Conservation (phyloP, 2,329 filamentous ascomycete species). For the Akanthomyces muscarius region DNA sequence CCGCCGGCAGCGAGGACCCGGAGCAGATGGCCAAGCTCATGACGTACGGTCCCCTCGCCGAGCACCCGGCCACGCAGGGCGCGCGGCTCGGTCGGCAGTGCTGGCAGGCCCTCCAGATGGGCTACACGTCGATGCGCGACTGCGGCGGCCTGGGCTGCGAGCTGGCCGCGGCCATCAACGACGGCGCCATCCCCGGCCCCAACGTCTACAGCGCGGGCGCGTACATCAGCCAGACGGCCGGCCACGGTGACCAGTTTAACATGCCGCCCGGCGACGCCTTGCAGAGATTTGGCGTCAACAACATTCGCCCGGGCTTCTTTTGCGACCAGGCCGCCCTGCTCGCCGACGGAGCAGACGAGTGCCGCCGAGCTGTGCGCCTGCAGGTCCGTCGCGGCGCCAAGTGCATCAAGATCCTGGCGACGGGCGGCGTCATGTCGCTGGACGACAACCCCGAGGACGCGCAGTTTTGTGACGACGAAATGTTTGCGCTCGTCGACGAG, state of each 20-base stretch:
- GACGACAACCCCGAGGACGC: slow-evolving; percentile 37
- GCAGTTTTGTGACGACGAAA: slow-evolving; percentile 38
- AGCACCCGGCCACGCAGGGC: slow-evolving; percentile 31
- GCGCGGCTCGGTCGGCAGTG: slow-evolving; percentile 38
- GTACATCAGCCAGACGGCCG: slow-evolving; percentile 45
- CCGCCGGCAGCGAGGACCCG: slow-evolving; percentile 29
- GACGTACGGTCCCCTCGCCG: slow-evolving; percentile 24
- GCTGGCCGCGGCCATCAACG: slow-evolving; percentile 38
- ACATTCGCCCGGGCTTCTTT: slow-evolving; percentile 29
- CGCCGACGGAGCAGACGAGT: slow-evolving; percentile 39
- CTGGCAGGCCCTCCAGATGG: slow-evolving; percentile 38
- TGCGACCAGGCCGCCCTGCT: slow-evolving; percentile 26
- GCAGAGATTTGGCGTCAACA: slow-evolving; percentile 30
- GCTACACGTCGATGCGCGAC: slow-evolving; percentile 49
- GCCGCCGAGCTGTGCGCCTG: slow-evolving; percentile 35
- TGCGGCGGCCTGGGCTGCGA: slow-evolving; percentile 45
- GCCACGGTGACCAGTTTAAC: slow-evolving; percentile 41
- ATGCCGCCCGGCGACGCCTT: slow-evolving; percentile 33
- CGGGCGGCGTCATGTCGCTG: slow-evolving; percentile 37
- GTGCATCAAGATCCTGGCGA: slow-evolving; percentile 39
- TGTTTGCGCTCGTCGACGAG: slow-evolving; percentile 35
- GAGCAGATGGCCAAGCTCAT: slow-evolving; percentile 23
- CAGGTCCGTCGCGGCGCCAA: slow-evolving; percentile 39
- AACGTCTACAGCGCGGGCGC: slow-evolving; percentile 45
- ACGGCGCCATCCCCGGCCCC: slow-evolving; percentile 43